These are phyloP conservation scores for Eimeria praecox DNA, from an alignment of 169 alveolate species.

Conservation along the genomic window DNA sequence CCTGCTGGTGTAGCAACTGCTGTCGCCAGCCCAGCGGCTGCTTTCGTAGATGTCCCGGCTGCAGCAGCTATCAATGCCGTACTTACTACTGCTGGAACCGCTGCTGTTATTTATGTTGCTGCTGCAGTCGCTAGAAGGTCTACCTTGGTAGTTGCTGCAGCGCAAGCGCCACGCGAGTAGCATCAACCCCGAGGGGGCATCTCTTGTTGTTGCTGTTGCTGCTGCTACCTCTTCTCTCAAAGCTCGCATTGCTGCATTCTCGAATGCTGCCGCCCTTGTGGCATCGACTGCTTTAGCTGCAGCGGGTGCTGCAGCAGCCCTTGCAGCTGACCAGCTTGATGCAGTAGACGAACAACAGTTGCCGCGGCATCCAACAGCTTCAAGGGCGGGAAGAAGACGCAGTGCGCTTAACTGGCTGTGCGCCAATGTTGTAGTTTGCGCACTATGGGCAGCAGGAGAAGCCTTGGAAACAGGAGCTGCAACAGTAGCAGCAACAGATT, in stretches of 20 bases:
- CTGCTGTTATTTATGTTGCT: not conserved
- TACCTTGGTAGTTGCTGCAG: not conserved
- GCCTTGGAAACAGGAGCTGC: not conserved
- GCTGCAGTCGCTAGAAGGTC: not conserved
- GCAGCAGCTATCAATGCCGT: not conserved
- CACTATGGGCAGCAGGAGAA: not conserved
- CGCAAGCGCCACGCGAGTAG: not conserved
- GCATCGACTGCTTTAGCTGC: not conserved
- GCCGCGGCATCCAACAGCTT: not conserved
- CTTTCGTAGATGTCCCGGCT: not conserved
- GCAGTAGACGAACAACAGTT: not conserved
- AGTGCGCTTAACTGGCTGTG: not conserved
- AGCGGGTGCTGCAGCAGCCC: constrained; percentile 24
- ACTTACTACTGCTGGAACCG: not conserved
- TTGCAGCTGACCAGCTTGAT: not conserved
- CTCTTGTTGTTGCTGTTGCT: not conserved
- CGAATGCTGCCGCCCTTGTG: not conserved
- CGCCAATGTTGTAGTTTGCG: not conserved
- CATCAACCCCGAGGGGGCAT: not conserved
- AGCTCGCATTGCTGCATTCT: not conserved
- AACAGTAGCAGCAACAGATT: not conserved
- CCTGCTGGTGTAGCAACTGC: not conserved
- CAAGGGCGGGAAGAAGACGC: not conserved
- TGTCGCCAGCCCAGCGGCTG: not conserved
- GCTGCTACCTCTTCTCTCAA: constrained; percentile 10